Evolutionary conservation across 2,329 filamentous ascomycete species (phyloP), one percentile per base, ranked within the genome.

Genomic region (Sporothrix luriei): DNA sequence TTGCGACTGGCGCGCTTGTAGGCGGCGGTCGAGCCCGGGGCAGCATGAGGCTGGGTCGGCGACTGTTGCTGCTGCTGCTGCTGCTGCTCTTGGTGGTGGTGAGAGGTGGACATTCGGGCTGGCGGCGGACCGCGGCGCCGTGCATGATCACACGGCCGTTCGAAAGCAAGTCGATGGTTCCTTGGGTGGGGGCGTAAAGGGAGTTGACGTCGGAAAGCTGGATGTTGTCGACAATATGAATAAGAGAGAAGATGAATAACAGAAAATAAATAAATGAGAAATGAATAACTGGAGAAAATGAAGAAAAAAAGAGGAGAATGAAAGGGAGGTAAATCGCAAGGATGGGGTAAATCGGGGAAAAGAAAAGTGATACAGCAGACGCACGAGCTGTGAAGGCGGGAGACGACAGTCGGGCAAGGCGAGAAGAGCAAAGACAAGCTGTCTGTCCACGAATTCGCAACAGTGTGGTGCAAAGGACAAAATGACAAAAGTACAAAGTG

Each of bases 1-100:
- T 83, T 84, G 38, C 84, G 80, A 71, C 84, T 85, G 52, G 84
- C 83, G 73, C 84, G 82, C 77, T 84, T 84, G 76, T 85, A 84
- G 72, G 54, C 70, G 21, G 70, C 69, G 67, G 71, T 10, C 21
- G 46, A 51, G 61, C 21, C 38, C 19, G 57, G 57, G 16, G 24
- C 65, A 68, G n/a, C 14, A 13, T 46, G 48, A 2, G 19, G 33
- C 33, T 33, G 33, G 33, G 33, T 33, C 9, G 33, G 33, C 33
- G 33, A 7, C 21, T 38, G 54, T 7, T 54, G 54, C 54, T 33
- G 33, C n/a, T 55, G 52, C 52, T 55, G 54, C 55, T 59, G 55
- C 55, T 38, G 55, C 26, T 66, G 68, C 38, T 72, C 52, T 61
- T 72, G 72, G 52, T 51, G 43, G 61, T 72, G 71, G 55, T 43